Percentiles rank a stretch among this genome's conserved stretches.
Evolutionary conservation across 1,284 basidiomycete species (phyloP).

Genomic region (Sanghuangporus sanghuang): DNA sequence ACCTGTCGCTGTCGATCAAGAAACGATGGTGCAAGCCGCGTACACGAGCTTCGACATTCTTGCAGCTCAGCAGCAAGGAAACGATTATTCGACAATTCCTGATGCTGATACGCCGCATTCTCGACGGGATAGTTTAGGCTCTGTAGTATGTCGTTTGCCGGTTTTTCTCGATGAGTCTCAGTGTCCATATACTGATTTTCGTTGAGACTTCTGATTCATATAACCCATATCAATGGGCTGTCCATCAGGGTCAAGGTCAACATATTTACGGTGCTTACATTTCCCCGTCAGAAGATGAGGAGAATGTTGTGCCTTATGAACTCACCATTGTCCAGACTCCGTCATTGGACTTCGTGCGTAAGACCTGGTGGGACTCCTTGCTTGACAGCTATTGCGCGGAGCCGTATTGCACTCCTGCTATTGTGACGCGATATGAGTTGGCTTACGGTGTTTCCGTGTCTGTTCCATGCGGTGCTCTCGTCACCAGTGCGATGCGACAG

Average conservation of each 20-base stretch:
- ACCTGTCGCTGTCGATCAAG: neutral
- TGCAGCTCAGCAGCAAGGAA: neutral
- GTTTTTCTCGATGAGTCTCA: neutral
- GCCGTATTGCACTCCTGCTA: slow-evolving; percentile 16
- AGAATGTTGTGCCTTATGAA: slow-evolving; percentile 21
- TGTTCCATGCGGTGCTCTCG: slow-evolving; percentile 28
- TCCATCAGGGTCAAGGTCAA: neutral
- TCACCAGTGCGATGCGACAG: slow-evolving; percentile 35
- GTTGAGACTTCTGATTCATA: neutral
- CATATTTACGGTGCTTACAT: neutral
- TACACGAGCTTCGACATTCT: neutral
- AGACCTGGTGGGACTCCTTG: slow-evolving; percentile 75
- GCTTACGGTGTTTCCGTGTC: slow-evolving; percentile 17
- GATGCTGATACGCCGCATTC: neutral
- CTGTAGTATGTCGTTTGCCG: slow-evolving; percentile 1
- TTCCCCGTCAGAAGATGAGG: slow-evolving; percentile 17
- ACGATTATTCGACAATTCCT: neutral
- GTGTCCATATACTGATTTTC: neutral
- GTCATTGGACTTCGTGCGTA: slow-evolving; percentile 57
- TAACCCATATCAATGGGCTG: slow-evolving; percentile 16
- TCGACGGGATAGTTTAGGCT: neutral
- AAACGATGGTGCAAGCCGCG: neutral
- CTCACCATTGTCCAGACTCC: slow-evolving; percentile 37
- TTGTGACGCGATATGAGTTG: neutral
- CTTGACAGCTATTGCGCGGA: slow-evolving; percentile 48